Evolutionary conservation across 768 basidiomycete genomes (phyloP).

Genomic region (Candolleomyces eurysporus): DNA sequence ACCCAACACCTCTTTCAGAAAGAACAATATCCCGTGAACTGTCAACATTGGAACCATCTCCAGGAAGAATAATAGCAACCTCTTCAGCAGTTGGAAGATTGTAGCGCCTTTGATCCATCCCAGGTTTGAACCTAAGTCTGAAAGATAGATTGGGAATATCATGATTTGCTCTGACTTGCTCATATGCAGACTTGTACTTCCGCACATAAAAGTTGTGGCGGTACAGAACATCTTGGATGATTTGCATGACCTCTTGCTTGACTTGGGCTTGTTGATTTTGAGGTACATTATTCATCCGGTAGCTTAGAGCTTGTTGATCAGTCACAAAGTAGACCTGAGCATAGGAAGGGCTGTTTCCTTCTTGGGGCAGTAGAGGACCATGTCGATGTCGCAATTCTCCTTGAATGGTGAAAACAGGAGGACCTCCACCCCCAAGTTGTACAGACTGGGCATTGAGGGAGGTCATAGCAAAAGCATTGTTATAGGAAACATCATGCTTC

Average conservation of each 20-base stretch:
- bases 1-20: slow-evolving; percentile 11
- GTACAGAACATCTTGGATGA: slow-evolving; percentile 12
- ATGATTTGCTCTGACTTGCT: neutral
- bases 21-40: slow-evolving; percentile 33
- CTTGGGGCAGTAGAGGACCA: slow-evolving; percentile 8
- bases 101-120: slow-evolving; percentile 33
- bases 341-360: slow-evolving; percentile 2
- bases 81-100: slow-evolving; percentile 39
- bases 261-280: neutral
- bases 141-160: neutral
- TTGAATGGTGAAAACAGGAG: slow-evolving; percentile 15
- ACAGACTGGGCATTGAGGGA: slow-evolving; percentile 4
- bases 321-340: slow-evolving; percentile 14
- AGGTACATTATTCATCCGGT: slow-evolving; percentile 4
- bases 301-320: slow-evolving; percentile 2
- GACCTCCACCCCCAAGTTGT: slow-evolving; percentile 4
- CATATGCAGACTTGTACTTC: slow-evolving; percentile 11
- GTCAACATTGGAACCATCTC: slow-evolving; percentile 12
- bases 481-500: slow-evolving; percentile 5
- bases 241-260: neutral
- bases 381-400: slow-evolving; percentile 9
- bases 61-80: slow-evolving; percentile 40
- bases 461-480: slow-evolving; percentile 14
- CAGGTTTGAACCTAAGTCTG: slow-evolving; percentile 14
- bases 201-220: slow-evolving; percentile 6